Evolutionary conservation across 2,329 filamentous ascomycete species (phyloP).

Genomic region (Neophaeococcomyces aloes): DNA sequence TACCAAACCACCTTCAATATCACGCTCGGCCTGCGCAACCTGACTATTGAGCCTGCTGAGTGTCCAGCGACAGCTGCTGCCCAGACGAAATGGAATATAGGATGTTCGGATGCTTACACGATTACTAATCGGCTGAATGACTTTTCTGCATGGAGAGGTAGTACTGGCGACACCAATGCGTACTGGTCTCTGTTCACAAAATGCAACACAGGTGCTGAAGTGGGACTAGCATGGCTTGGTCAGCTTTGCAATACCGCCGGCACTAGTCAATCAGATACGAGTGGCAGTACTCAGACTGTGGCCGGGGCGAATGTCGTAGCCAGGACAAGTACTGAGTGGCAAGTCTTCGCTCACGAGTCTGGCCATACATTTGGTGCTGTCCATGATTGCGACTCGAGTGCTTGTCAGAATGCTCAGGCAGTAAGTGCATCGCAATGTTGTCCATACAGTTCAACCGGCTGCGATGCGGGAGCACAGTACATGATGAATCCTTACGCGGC

Average conservation of each 20-base stretch:
- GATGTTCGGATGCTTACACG: constrained; percentile 50
- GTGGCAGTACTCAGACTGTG: constrained; percentile 54
- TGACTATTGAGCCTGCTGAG: constrained; percentile 63
- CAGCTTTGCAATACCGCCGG: constrained; percentile 63
- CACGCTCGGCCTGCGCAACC: constrained; percentile 75
- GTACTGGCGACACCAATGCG: constrained; percentile 68
- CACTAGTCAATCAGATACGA: constrained; percentile 41
- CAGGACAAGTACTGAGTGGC: constrained; percentile 75
- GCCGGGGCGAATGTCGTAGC: constrained; percentile 84
- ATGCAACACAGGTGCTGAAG: constrained; percentile 71
- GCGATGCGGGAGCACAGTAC: constrained; percentile 66
- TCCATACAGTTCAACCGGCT: constrained; percentile 56
- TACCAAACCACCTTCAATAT: constrained; percentile 94
- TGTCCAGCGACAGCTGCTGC: constrained; percentile 61
- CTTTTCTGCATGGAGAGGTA: constrained; percentile 81
- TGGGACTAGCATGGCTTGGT: constrained; percentile 87
- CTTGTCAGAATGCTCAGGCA: constrained; percentile 54
- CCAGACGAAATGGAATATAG: constrained; percentile 72
- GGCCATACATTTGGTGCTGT: constrained; percentile 94
- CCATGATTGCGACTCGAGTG: constrained; percentile 69
- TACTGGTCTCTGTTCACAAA: constrained; percentile 86
- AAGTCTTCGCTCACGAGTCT: constrained; percentile 87
- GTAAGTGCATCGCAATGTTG: constrained; percentile 64
- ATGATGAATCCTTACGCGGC: constrained; percentile 95
- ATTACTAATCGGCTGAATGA: constrained; percentile 73